Percentiles rank a stretch among this genome's conserved stretches.
Evolutionary conservation across 306 rosid species (phyloP).

Genomic region (Vigna nakashimae): DNA sequence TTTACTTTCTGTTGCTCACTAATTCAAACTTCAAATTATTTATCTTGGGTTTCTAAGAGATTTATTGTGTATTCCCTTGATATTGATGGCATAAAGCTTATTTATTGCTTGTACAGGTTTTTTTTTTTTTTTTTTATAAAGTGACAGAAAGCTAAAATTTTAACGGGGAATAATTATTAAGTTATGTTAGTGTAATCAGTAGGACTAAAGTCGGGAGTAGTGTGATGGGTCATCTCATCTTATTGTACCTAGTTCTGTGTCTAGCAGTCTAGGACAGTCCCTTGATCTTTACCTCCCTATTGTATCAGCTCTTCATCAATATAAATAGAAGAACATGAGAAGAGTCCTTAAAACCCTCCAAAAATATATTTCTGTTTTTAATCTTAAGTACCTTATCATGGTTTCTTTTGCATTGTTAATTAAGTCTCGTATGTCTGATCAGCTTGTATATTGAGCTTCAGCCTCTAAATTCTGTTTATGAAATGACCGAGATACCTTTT

Average conservation of each 20-base stretch:
- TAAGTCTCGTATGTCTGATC: neutral
- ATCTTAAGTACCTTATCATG: neutral
- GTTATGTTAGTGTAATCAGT: no score
- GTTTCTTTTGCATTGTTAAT: neutral
- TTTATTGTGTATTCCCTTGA: neutral
- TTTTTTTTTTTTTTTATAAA: neutral
- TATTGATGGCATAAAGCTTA: neutral
- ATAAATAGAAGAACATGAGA: no score
- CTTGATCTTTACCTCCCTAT: no score
- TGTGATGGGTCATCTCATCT: no score
- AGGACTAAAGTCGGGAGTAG: no score
- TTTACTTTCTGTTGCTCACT: slow-evolving; percentile 16
- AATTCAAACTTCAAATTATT: neutral
- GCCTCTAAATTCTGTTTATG: slow-evolving; percentile 17
- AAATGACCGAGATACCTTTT: slow-evolving; percentile 12
- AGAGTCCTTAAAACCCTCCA: no score
- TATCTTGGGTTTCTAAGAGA: neutral
- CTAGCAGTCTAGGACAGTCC: no score
- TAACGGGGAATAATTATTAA: neutral
- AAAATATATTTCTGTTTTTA: no score
- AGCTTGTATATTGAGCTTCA: slow-evolving; percentile 2
- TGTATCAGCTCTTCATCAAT: no score
- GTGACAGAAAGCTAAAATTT: neutral
- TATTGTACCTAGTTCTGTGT: no score
- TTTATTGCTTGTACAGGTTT: neutral